These are phyloP conservation scores for Salmacisia buchloeana DNA, from an alignment of 1,284 basidiomycete genomes.

Conservation along the genomic window DNA sequence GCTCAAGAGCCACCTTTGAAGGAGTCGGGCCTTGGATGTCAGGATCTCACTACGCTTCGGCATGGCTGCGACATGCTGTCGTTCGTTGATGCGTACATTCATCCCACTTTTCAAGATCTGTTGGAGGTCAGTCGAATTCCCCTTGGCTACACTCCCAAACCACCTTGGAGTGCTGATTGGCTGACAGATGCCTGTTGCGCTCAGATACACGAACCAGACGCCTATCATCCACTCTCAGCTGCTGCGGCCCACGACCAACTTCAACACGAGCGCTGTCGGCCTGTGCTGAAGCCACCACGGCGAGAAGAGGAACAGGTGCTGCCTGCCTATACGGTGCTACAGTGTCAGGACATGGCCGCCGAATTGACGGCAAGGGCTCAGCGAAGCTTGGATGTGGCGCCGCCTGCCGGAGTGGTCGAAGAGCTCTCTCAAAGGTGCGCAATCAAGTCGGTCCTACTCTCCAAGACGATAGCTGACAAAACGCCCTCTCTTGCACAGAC, in stretches of 20 bases:
- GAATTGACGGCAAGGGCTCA: neutral
- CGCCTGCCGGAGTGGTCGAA: too few relatives aligned
- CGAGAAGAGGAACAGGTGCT: neutral
- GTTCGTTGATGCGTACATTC: conserved; percentile 29
- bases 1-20: neutral
- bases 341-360: neutral
- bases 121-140: conserved; percentile 31
- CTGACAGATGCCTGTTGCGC: neutral
- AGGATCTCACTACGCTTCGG: neutral
- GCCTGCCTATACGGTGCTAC: neutral
- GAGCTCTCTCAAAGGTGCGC: too few relatives aligned
- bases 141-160: neutral
- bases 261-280: neutral
- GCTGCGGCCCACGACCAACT: conserved; percentile 6
- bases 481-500: too few relatives aligned
- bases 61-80: conserved; percentile 19
- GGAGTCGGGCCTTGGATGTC: neutral
- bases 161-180: neutral
- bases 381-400: neutral
- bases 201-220: neutral
- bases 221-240: neutral
- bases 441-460: too few relatives aligned
- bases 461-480: too few relatives aligned
- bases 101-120: conserved; percentile 11
- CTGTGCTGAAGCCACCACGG: neutral